These are phyloP conservation scores for Lepidium didymum DNA, from an alignment of 345 rosid genomes.

Conservation along the genomic window DNA sequence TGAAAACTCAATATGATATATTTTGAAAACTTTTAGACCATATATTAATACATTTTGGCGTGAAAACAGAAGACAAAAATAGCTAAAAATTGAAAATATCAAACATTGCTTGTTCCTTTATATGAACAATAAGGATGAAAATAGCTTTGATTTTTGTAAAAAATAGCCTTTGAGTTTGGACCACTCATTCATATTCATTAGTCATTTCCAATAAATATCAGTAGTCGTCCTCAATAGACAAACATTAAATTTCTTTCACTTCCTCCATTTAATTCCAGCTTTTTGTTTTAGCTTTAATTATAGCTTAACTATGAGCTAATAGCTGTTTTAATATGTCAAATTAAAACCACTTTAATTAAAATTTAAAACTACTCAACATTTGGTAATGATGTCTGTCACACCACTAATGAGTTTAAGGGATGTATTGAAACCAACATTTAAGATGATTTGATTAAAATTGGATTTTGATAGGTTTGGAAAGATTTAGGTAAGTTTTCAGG, in stretches of 20 bases:
- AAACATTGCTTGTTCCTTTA: conserved; percentile 11
- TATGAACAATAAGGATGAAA: conserved; percentile 8
- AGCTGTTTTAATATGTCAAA: conserved; percentile 14
- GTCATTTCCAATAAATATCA: conserved; percentile 25
- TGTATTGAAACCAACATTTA: no score
- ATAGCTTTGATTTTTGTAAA: not conserved
- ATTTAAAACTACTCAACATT: not conserved
- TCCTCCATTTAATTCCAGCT: not conserved
- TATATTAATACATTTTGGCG: not conserved
- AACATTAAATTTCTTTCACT: conserved; percentile 12
- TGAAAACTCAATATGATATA: conserved; percentile 2
- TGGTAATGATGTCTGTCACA: not conserved
- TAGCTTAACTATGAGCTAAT: conserved; percentile 5
- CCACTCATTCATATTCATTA: conserved; percentile 27
- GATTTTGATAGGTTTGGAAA: no score
- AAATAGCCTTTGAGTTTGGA: conserved; percentile 19
- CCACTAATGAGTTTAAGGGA: not conserved
- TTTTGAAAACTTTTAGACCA: not conserved
- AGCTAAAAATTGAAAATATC: conserved; percentile 2
- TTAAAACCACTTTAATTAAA: conserved; percentile 4
- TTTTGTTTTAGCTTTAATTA: not conserved
- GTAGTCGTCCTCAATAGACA: conserved; percentile 20
- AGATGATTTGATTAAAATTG: no score
- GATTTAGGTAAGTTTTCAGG: no score
- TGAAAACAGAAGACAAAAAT: conserved; percentile 15